Base-by-base conservation (phyloP, 2,329 filamentous ascomycete species). In the Pseudogymnoascus sp. region DNA sequence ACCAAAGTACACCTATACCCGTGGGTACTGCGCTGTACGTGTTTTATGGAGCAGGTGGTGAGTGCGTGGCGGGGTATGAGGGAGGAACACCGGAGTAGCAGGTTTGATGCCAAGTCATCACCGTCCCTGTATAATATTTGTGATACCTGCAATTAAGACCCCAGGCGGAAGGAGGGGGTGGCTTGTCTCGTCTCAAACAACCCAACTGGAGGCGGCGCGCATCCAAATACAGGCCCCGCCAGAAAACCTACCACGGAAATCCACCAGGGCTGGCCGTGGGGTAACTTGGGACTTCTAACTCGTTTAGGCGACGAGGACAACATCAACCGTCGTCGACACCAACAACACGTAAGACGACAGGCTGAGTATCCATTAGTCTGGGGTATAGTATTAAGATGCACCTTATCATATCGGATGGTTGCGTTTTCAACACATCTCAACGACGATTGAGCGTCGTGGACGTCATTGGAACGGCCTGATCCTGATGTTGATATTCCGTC, bases 91-190 rank as follows among this genome's bases (percentile, higher is more conserved):
- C 19, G 45, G 45, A 52, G 45, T 52, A 52, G 45, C 45, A 52
- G 45, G 45, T 33, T 52, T 52, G 45, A 52, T 30, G 45, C 45
- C 45, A 52, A 52, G 45, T 52, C 45, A 52, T 15, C 45, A 30
- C n/a, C 1, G 45, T 30, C 45, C 45, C 45, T 52, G 45, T 52
- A 52, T 52, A 52, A 52, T 52, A 52, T n/a, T 30, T 52, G 45
- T 52, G 45, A 52, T 52, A 52, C 45, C 45, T 52, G 45, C 15
- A 52, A 52, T 52, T 52, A 52, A 52, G 45, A 52, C 45, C 33
- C 45, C n/a, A 52, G 45, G 26, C 45, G 45, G 45, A 52, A 52
- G 45, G 45, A 52, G 45, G 45, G 45, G 45, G 45, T 52, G 45
- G 45, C 45, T 52, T 52, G 45, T 52, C 45, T 30, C 45, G 26